Evolutionary conservation across 352 stramenopile genomes (phyloP), one percentile per base, ranked within the genome.

Genomic region (Pythium pyrilobum): DNA sequence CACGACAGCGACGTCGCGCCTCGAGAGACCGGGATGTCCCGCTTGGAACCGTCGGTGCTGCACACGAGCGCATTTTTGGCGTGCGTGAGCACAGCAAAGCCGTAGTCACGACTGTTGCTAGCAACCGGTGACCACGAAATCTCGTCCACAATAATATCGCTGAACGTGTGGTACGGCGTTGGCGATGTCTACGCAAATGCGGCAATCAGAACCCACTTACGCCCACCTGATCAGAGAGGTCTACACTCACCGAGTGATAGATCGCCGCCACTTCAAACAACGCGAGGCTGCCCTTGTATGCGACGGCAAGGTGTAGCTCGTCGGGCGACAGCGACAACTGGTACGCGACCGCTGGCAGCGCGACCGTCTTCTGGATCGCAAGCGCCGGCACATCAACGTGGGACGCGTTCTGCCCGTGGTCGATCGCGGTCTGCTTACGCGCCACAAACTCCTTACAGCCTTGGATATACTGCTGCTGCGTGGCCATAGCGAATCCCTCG

Each of bases 191-290:
- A 42, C n/a, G n/a, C n/a, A n/a, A 29, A 15, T 52, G 38, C 32
- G 50, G 53, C 23, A 25, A 15, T 53, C 31, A 44, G 13, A 47
- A 18, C 48, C 34, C 13, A 43, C 15, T 21, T 25, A 9, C 43
- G 10, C 28, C 29, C 27, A 52, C 48, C 44, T 37, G 32, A 34
- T 28, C n/a, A 58, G 9, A 3, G 16, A 25, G n/a, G n/a, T n/a
- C n/a, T n/a, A n/a, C 27, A 40, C 72, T 31, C 66, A 87, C 76
- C 73, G 63, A 67, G n/a, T 72, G 52, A 10, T 72, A 27, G 47
- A 87, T 69, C 32, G 68, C 64, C 5, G 75, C 74, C 16, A 85
- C 69, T 64, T 89, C 74, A 58, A 74, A 89, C 13, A 87, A 52
- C 16, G 72, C 69, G 9, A 87, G 52, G 5, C 55, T 42, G 10